Conservation (phyloP, 2,329 filamentous ascomycete genomes). For the Nectriaceae sp. region DNA sequence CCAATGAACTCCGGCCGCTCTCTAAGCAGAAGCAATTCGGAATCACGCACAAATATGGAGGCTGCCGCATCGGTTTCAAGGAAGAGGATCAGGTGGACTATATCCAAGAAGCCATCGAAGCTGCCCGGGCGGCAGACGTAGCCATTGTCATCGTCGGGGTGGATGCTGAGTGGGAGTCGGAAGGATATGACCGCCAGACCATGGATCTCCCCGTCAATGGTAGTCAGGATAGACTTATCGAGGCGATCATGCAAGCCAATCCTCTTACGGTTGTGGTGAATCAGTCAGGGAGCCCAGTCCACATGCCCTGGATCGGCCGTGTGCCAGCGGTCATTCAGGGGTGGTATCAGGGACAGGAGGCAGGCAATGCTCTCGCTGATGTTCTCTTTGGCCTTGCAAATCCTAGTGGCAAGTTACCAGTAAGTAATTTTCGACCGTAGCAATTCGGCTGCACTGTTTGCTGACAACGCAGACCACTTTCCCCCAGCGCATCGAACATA, state of each 20-base stretch:
- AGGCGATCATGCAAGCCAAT: slow-evolving; percentile 63
- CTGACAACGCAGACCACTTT: slow-evolving; percentile 56
- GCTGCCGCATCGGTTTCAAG: slow-evolving; percentile 71
- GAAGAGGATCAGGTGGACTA: slow-evolving; percentile 63
- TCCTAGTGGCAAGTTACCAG: slow-evolving; percentile 71
- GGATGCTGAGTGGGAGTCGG: slow-evolving; percentile 75
- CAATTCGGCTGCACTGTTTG: too few species aligned
- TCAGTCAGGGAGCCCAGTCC: slow-evolving; percentile 39
- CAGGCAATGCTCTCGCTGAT: slow-evolving; percentile 67
- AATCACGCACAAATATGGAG: slow-evolving; percentile 67
- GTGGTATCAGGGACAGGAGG: slow-evolving; percentile 60
- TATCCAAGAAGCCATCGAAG: slow-evolving; percentile 64
- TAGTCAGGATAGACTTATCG: slow-evolving; percentile 59
- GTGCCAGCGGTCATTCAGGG: slow-evolving; percentile 67
- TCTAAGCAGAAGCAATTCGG: slow-evolving; percentile 59
- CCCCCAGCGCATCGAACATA: slow-evolving; percentile 63
- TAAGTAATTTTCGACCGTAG: slow-evolving; percentile 7
- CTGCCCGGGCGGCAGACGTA: slow-evolving; percentile 64
- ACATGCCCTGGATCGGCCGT: slow-evolving; percentile 68
- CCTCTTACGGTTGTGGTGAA: slow-evolving; percentile 68
- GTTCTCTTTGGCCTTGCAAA: slow-evolving; percentile 68
- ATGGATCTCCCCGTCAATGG: slow-evolving; percentile 66
- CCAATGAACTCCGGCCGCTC: slow-evolving; percentile 63
- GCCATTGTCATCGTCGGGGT: slow-evolving; percentile 70
- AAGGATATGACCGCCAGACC: slow-evolving; percentile 73